Evolutionary conservation across 768 basidiomycete genomes (phyloP), one percentile per base, ranked within the genome.

Genomic region (Rhizopogon rudus): DNA sequence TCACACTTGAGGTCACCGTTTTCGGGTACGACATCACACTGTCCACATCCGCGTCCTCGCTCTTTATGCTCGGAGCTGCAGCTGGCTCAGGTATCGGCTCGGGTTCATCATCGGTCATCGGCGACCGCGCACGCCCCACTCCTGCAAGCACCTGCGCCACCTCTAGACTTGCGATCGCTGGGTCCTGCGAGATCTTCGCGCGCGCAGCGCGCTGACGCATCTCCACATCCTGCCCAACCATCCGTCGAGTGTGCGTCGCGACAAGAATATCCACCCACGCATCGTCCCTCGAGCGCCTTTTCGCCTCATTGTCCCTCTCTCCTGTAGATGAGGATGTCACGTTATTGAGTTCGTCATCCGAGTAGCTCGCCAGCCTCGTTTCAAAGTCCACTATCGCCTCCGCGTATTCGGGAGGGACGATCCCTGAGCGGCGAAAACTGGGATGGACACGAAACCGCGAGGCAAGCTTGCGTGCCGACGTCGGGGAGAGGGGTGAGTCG

Each of bases 221-320:
- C 39, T 77, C 75, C 4, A 73, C 81, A 46, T 86, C 86, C 65
- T 87, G 86, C 6, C 75, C 79, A 1, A 65, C 77, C 65, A 86
- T 67, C 41, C 84, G 69, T 41, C 84, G 71, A 37, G 61, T 67
- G 59, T 79, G 80, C 13, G 67, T 80, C 43, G 82, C 83, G 2
- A 93, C 89, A 9, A 92, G 71, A 41, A 93, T 93, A 69, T 93
- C 91, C 41, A 93, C 89, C 90, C 91, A 92, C 4, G 89, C 88
- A 63, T 93, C 91, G 50, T 88, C 85, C 60, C 70, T 74, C 17
- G 77, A 75, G 60, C 66, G 70, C 70, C 63, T 73, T 71, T 71
- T 69, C 40, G 77, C 75, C 39, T 78, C 69, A 20, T 67, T 69
- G 17, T 33, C 33, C 3, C 46, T 35, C 40, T 71, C 65, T 17